Base-by-base conservation (phyloP, 106 monocot genomes). In the Narthecium ossifragum region DNA sequence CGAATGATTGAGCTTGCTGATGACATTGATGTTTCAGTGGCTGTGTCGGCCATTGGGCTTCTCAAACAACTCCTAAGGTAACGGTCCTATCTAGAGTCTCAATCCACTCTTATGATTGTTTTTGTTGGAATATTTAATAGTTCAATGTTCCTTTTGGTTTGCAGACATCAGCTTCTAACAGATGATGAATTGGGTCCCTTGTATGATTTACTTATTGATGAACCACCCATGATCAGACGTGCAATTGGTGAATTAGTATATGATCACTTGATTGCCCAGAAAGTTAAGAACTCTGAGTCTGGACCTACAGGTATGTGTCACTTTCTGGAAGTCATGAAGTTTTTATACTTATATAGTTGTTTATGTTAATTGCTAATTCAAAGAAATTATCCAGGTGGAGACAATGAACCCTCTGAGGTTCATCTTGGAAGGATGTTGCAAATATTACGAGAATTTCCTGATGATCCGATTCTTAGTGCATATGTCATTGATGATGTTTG, bases 401-500 rank as follows among this genome's bases (percentile, higher is more conserved):
- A 84, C 56, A 71, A 74, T 63, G 86, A 96, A 68, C 71, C 90
- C 13, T 96, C 96, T 53, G 90, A 90, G 75, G 78, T 90, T 57
- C 96, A 90, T 67, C 59, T 96, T 64, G 84, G 90, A 66, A 69
- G 96, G 59, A 70, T 96, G 78, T 47, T 96, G 63, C 90, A 96
- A 53, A 96, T 96, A 71, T 65, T 96, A 31, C 64, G 90, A 67
- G 96, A 90, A 70, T 96, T 96, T 81, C 83, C 96, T 61, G 78
- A 83, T 75, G 96, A 96, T 67, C 86, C 86, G 28, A 85, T 96
- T 36, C 62, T 96, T 28, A 83, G 72, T 81, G 65, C 90, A 27
- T 96, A 96, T 53, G 96, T 96, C 12, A 87, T 96, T 71, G 96
- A 96, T 84, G 96, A 96, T 80, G 74, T 96, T 59, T 96, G 96